A percentile compares a stretch with the other conserved stretches of the same genome.
These are phyloP conservation scores for Fagopyrum homotropicum DNA, from an alignment of 148 eudicot genomes.

Conservation along the genomic window DNA sequence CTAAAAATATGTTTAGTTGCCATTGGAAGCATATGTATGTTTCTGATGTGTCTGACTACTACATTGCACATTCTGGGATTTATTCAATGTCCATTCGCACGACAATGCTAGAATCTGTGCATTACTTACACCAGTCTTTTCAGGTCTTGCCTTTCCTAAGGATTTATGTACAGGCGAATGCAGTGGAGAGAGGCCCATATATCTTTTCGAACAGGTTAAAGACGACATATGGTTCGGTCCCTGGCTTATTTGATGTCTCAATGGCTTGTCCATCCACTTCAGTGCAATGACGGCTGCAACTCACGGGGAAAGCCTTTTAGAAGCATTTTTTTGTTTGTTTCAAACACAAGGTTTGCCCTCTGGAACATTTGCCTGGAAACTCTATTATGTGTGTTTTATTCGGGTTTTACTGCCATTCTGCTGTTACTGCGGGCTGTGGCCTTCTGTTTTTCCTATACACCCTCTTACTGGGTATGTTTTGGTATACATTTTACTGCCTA, in stretches of 20 bases:
- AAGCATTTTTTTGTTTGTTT: background rate
- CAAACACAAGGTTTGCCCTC: slow-evolving; percentile 1
- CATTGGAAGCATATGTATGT: background rate
- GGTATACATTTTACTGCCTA: background rate
- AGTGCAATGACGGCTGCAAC: background rate
- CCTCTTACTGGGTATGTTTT: background rate
- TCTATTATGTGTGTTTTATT: background rate
- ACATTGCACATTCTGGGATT: background rate
- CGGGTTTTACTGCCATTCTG: background rate
- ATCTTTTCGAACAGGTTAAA: background rate
- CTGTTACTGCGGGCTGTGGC: background rate
- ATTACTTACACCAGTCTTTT: background rate
- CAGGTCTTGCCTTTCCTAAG: background rate
- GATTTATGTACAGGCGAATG: background rate
- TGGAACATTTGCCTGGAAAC: background rate
- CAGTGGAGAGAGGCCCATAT: background rate
- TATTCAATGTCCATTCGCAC: background rate
- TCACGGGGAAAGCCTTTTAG: background rate
- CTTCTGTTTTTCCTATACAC: background rate
- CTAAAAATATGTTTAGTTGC: slow-evolving; percentile 1
- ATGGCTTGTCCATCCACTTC: background rate
- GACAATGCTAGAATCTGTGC: background rate
- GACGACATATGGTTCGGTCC: background rate
- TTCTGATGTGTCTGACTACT: background rate
- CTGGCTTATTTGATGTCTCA: background rate